Base-by-base conservation (phyloP, 163 green algal genomes). In the Chlorella variabilis region DNA sequence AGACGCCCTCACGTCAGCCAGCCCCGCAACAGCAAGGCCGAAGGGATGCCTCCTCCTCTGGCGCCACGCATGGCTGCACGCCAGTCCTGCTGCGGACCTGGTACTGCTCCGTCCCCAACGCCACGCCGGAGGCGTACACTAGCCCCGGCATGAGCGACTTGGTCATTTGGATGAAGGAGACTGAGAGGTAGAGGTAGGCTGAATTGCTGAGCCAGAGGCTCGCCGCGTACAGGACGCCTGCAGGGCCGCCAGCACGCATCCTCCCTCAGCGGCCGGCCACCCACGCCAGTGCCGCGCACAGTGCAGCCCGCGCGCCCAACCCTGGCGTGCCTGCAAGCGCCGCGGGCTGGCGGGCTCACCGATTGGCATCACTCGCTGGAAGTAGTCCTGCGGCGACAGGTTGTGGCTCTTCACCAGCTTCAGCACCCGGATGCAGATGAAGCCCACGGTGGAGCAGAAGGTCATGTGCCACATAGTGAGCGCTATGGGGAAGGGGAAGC, bases 91-190 rank as follows among this genome's bases (percentile, higher is more conserved):
- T n/a, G n/a, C 73, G 67, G 0, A 81, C 84, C n/a, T 69, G 71
- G 42, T 82, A 87, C n/a, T 76, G 78, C 75, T 93, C 91, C 4
- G 85, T 92, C 31, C 86, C 85, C 23, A 92, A 67, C 13, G 51
- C 70, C 34, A 89, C 78, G 65, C 88, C 88, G 13, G 75, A 83
- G 4, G 73, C 41, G 71, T 95, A 98, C 31, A 98, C 94, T 3
- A 91, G 85, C 4, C 92, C 85, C 0, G 93, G 94, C 91, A 96
- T 97, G 0, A 91, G 73, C 25, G 86, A 82, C 83, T 94, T 94
- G 48, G 89, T 78, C 89, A 94, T 94, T 79, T 97, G 94, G 48
- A 98, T 97, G 90, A 98, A 98, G 11, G 92, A 92, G 21, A 98
- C 89, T 7, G 78, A 91, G 3, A 98, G 86, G 85, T 96, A 93